These are phyloP conservation scores for Cinchona pubescens DNA, from an alignment of 257 asterid genomes.

Conservation along the genomic window DNA sequence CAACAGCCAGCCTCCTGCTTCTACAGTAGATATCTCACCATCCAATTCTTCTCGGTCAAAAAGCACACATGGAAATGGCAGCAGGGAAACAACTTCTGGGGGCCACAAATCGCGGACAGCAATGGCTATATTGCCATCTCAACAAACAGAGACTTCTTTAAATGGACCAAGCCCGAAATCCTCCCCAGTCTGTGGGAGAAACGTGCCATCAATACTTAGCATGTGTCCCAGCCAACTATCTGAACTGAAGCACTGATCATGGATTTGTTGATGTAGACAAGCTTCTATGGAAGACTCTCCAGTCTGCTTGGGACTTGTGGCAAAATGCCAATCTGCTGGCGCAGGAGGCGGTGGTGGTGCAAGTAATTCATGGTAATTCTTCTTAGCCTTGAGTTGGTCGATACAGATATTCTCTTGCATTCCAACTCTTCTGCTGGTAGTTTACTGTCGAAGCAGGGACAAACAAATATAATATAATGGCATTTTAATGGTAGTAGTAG, in stretches of 20 bases:
- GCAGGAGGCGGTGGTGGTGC: neutral
- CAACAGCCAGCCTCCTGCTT: conserved; percentile 15
- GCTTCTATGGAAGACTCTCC: too few species aligned
- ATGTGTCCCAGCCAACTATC: conserved; percentile 27
- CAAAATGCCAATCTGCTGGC: neutral
- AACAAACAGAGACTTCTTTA: neutral
- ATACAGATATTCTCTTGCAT: too few species aligned
- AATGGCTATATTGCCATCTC: neutral
- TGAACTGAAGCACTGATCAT: conserved; percentile 38
- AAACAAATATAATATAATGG: neutral
- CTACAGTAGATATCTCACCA: neutral
- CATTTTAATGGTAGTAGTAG: neutral
- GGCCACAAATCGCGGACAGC: neutral
- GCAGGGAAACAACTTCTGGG: neutral
- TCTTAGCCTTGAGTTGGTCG: too few species aligned
- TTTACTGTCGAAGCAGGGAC: neutral
- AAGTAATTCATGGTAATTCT: too few species aligned
- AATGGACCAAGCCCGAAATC: neutral
- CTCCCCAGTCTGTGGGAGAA: neutral
- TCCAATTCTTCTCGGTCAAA: neutral
- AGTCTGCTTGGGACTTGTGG: neutral
- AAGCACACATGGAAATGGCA: neutral
- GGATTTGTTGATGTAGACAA: too few species aligned
- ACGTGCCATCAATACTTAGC: neutral
- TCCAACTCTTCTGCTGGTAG: too few species aligned